Evolutionary conservation across 139 green algal species (phyloP).

Genomic region (Picochlorum sp.): DNA sequence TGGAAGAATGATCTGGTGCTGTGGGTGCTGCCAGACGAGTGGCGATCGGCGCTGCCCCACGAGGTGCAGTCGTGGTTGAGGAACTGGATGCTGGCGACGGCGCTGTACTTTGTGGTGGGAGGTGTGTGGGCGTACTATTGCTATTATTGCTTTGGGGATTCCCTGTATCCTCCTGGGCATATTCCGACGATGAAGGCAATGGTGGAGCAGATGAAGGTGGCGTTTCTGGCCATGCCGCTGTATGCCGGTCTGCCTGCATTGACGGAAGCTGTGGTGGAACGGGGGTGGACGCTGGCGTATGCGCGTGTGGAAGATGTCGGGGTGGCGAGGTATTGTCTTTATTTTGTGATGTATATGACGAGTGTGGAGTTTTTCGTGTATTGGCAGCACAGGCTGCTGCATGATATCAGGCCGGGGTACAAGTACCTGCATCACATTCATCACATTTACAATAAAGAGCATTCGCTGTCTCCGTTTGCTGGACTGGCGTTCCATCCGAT

Average conservation of each 20-base stretch:
- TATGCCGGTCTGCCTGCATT: constrained; percentile 74
- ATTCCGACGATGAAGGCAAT: constrained; percentile 50
- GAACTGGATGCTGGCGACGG: constrained; percentile 54
- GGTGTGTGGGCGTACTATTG: constrained; percentile 65
- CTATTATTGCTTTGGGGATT: constrained; percentile 60
- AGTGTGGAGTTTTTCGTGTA: constrained; percentile 91
- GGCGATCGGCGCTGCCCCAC: constrained; percentile 28
- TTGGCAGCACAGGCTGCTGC: constrained; percentile 85
- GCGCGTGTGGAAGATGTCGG: constrained; percentile 49
- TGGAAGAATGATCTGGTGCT: constrained; percentile 75
- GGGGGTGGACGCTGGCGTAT: constrained; percentile 76
- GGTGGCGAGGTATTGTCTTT: constrained; percentile 44
- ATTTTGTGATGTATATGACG: constrained; percentile 79
- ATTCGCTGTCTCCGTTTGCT: constrained; percentile 92
- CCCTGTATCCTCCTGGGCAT: constrained; percentile 45
- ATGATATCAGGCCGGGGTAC: constrained; percentile 54
- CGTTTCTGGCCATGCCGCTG: constrained; percentile 63
- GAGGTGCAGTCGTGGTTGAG: constrained; percentile 66
- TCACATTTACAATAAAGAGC: constrained; percentile 98
- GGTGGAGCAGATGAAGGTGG: constrained; percentile 71
- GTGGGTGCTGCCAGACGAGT: constrained; percentile 13
- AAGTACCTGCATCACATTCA: constrained; percentile 70
- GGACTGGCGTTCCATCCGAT: constrained; percentile 88
- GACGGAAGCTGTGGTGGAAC: constrained; percentile 64
- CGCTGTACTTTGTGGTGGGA: constrained; percentile 62